These are phyloP conservation scores for Esteya vermicola DNA, from an alignment of 2,329 filamentous ascomycete genomes.

Conservation along the genomic window DNA sequence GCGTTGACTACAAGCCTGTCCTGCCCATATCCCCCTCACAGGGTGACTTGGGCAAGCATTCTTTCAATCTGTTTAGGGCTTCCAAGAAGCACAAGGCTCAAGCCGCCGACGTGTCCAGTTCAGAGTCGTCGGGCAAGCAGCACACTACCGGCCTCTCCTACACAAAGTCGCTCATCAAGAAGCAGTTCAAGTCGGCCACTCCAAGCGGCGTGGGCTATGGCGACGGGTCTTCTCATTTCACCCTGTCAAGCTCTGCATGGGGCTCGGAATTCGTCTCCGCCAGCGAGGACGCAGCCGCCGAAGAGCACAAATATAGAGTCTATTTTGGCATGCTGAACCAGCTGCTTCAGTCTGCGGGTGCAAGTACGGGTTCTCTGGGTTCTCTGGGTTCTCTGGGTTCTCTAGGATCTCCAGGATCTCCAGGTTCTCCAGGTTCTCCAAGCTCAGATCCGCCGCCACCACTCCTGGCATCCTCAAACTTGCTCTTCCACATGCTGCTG, in stretches of 20 bases:
- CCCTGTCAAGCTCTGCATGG: neutral
- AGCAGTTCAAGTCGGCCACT: neutral
- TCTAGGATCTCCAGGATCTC: too few relatives aligned
- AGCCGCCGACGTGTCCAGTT: neutral
- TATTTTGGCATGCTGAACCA: neutral
- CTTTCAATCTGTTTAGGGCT: neutral
- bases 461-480: neutral
- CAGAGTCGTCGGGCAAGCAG: neutral
- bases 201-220: constrained; percentile 5
- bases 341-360: neutral
- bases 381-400: too few relatives aligned
- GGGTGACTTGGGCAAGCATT: neutral
- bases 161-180: neutral
- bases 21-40: neutral
- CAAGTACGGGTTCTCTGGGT: too few relatives aligned
- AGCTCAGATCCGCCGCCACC: neutral
- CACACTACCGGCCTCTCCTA: neutral
- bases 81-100: neutral
- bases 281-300: neutral
- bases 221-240: neutral
- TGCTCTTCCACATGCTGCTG: neutral
- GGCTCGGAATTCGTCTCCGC: too few relatives aligned
- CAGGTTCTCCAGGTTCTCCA: too few relatives aligned
- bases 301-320: neutral
- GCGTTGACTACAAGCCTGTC: constrained; percentile 2